Conservation (phyloP, 306 rosid species). For the Cucumis cinereus region DNA sequence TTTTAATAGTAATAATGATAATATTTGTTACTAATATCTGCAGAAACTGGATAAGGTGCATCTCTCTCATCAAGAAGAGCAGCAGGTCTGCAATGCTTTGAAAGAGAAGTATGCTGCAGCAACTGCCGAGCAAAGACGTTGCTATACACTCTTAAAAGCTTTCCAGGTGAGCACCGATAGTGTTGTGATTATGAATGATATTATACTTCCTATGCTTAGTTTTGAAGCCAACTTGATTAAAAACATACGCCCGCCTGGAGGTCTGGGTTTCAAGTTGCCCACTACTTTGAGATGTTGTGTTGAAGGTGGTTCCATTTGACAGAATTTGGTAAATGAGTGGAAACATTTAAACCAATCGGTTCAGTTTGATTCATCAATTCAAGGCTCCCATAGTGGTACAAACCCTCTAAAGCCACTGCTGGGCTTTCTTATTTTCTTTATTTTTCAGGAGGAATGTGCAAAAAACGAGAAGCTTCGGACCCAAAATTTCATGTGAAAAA, state of each 20-base stretch:
- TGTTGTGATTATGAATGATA: background rate
- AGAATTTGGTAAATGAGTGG: background rate
- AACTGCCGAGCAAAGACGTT: slow-evolving; percentile 50
- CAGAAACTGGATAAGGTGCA: slow-evolving; percentile 70
- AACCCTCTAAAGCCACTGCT: slow-evolving; percentile 2
- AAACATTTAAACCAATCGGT: background rate
- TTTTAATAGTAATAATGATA: background rate
- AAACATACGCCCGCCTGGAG: background rate
- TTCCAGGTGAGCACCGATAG: slow-evolving; percentile 44
- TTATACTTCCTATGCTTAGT: background rate
- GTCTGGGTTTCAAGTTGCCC: background rate
- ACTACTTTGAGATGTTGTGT: background rate
- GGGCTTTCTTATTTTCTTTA: slow-evolving; percentile 5
- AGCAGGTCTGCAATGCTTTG: slow-evolving; percentile 36
- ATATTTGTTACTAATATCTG: background rate
- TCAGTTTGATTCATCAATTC: background rate
- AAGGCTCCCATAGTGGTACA: background rate
- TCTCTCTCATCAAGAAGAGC: slow-evolving; percentile 50
- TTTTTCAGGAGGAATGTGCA: slow-evolving; percentile 55
- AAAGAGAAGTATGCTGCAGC: slow-evolving; percentile 46
- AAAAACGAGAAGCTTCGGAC: slow-evolving; percentile 34
- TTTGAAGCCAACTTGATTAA: background rate
- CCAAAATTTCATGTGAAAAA: slow-evolving; percentile 19
- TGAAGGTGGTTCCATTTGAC: background rate
- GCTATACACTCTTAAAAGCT: slow-evolving; percentile 56